Base-by-base conservation (phyloP, 495 filamentous ascomycete species). In the Antarctomyces pellizariae region DNA sequence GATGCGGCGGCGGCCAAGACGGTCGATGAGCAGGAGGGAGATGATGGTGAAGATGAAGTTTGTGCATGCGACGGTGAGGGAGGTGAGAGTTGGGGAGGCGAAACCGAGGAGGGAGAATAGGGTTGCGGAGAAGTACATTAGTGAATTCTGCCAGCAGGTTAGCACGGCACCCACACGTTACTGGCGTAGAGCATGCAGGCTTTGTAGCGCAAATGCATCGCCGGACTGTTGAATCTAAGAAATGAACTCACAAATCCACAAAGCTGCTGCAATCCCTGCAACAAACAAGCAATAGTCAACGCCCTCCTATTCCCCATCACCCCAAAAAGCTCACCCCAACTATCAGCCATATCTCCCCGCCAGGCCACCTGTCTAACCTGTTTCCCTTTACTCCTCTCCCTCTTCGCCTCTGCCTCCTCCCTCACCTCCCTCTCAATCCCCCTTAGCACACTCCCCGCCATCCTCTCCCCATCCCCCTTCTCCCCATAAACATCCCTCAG, bases 121-220 rank as follows among this genome's bases (percentile, higher is more conserved):
- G 3, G 80, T 90, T 3, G 79, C 76, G 4, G 78, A 83, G 45
- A 83, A 92, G 45, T 93, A 93, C 83, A 93, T 93, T 7, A 92
- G 58, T 24, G 72, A 74, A 49, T 90, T 91, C 65, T 72, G 38
- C 11, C 7, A n/a, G 28, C n/a, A n/a, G n/a, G n/a, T n/a, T n/a
- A n/a, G n/a, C n/a, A n/a, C n/a, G n/a, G n/a, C n/a, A n/a, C n/a
- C n/a, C n/a, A n/a, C n/a, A n/a, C n/a, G n/a, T n/a, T n/a, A n/a
- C n/a, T n/a, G n/a, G n/a, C n/a, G n/a, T n/a, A n/a, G n/a, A n/a
- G n/a, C n/a, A n/a, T n/a, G n/a, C n/a, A n/a, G n/a, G n/a, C n/a
- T n/a, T n/a, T n/a, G n/a, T n/a, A n/a, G n/a, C n/a, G n/a, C n/a
- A n/a, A n/a, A n/a, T n/a, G n/a, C n/a, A n/a, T n/a, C n/a, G n/a